Base-by-base conservation (phyloP, 2,329 filamentous ascomycete genomes). In the Acrodontium crateriforme region DNA sequence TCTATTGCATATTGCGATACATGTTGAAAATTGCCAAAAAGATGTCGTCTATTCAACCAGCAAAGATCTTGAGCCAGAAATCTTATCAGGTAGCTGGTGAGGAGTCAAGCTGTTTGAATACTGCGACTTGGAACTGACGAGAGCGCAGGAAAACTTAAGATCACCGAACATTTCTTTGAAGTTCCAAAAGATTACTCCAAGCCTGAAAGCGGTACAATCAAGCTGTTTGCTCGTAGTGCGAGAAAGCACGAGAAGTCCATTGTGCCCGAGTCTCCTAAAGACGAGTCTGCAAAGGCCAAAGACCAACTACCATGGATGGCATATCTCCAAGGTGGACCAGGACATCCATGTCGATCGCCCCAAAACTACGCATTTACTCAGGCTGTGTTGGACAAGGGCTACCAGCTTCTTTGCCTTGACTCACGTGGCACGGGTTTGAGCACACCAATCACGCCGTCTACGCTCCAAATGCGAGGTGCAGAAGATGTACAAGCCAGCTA, bases 351-450 rank as follows among this genome's bases (percentile, higher is more conserved):
- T 47, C 63, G 68, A 5, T 63, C 76, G 27, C 85, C 87, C 2
- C 77, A 91, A 48, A 69, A 79, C 33, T 70, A 74, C 35, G 62
- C 74, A 6, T 69, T 83, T 48, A 78, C 80, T n/a, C 67, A 72
- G 17, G 60, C 66, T 16, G 66, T 83, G 31, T 65, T 94, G 5
- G 72, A 76, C 34, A 75, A 76, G 37, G 85, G 85, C 10, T 94
- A 93, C 47, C 80, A 91, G 52, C 52, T 74, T 24, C 67, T 95
- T 2, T 76, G 78, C 38, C 67, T 95, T n/a, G 87, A 95, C 52
- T 85, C 93, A 52, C 73, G 87, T 27, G 87, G 87, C 9, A 91
- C 83, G 3, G 87, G 87, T 1, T 60, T 92, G 27, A 91, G 81
- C 48, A 79, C 74, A 2, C 78, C 85, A 1, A 70, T 94, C 22